Conservation (phyloP, 176 grass and related monocot species). For the Lolium multiflorum region DNA sequence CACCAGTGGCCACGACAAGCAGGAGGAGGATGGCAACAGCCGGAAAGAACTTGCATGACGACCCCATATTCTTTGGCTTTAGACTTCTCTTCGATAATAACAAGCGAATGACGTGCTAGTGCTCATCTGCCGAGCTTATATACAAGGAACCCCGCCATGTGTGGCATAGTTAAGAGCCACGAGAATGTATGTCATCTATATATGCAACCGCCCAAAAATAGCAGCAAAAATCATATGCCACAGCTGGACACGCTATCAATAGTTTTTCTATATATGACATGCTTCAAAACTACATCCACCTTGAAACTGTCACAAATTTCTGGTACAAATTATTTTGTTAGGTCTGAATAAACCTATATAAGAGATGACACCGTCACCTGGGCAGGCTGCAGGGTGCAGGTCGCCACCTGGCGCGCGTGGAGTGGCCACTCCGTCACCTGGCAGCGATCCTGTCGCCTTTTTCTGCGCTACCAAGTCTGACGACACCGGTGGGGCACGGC, state of each 20-base stretch:
- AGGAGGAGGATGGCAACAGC: background rate
- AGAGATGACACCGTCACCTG: too few species aligned
- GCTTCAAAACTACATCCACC: background rate
- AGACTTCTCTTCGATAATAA: background rate
- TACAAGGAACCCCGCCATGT: background rate
- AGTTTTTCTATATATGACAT: background rate
- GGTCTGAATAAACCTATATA: too few species aligned
- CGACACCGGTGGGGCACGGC: too few species aligned
- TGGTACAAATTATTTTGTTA: too few species aligned
- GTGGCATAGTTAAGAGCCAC: background rate
- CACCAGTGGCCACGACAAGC: background rate
- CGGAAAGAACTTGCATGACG: background rate
- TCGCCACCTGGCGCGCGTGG: too few species aligned
- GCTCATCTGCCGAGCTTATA: background rate
- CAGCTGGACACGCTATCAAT: background rate
- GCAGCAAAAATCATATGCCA: too few species aligned
- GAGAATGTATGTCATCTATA: background rate
- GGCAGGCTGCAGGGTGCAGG: too few species aligned
- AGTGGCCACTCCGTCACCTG: too few species aligned
- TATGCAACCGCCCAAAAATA: background rate
- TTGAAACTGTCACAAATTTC: background rate
- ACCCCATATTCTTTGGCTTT: background rate
- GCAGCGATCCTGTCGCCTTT: too few species aligned
- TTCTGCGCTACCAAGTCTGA: too few species aligned
- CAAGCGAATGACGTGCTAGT: too few species aligned